Base-by-base conservation (phyloP, 2,329 filamentous ascomycete species). In the Calonectria pseudoturangicola region DNA sequence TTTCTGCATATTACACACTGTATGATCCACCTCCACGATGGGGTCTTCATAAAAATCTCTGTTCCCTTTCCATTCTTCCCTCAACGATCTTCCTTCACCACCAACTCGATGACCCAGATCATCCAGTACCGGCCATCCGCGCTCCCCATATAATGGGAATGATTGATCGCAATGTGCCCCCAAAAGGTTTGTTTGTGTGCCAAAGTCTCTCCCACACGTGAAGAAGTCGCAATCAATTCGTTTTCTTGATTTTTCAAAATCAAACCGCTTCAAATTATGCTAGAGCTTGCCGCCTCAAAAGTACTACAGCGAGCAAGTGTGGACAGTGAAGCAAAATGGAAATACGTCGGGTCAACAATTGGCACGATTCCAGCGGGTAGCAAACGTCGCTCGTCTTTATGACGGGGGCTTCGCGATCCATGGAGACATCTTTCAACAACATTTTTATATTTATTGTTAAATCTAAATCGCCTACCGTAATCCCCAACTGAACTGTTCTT, bases 311-410 rank as follows among this genome's bases (percentile, higher is more conserved):
- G 90, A 83, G 87, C 88, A 90, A 90, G 90, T 92, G 90, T 92
- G 90, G 90, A 92, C 90, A 91, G 84, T 91, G 90, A 92, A 92
- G 90, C 90, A 87, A 92, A 78, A 92, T 85, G 72, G 85, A 89
- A 85, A 85, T 77, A 79, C 73, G 76, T 73, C 76, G 70, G 66
- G 71, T 77, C 77, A 75, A 73, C 73, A 77, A 58, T 2, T 33
- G 71, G 70, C 63, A 72, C 76, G 77, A 72, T 81, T 82, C 81
- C 83, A 77, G 64, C 39, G 79, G 78, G 74, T 79, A 76, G 81
- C 83, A 75, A 74, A 76, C 78, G 81, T 81, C 70, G 77, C 74
- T 75, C 65, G 74, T 74, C 74, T 74, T 72, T 56, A 62, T 78
- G 79, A 73, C 75, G 58, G 77, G 76, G 80, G 80, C 80, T 80